These are phyloP conservation scores for Ophiostoma sp. DNA, from an alignment of 2,329 filamentous ascomycete genomes.

Conservation along the genomic window DNA sequence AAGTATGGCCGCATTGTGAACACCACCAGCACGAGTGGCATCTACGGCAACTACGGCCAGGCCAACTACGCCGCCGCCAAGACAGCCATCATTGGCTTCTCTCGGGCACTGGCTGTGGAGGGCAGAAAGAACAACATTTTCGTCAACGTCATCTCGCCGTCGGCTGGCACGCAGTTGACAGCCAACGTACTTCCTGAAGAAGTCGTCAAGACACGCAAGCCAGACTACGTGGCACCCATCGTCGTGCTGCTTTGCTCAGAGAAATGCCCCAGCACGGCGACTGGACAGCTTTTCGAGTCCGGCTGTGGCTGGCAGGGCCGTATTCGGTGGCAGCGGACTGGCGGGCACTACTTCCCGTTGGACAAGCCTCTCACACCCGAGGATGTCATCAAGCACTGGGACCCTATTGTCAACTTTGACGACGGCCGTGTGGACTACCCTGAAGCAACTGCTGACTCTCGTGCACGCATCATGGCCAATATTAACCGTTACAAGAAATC, in stretches of 20 bases:
- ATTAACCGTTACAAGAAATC: neutral
- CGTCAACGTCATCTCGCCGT: slow-evolving; percentile 97
- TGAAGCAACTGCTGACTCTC: neutral
- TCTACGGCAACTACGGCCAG: slow-evolving; percentile 99
- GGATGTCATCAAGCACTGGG: slow-evolving; percentile 73
- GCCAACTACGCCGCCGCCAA: slow-evolving; percentile 96
- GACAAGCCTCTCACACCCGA: slow-evolving; percentile 85
- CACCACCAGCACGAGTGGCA: slow-evolving; percentile 93
- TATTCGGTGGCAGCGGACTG: slow-evolving; percentile 92
- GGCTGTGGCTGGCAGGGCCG: slow-evolving; percentile 90
- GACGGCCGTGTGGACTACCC: slow-evolving; percentile 86
- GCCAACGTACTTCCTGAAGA: slow-evolving; percentile 92
- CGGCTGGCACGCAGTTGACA: slow-evolving; percentile 95
- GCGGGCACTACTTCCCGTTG: slow-evolving; percentile 87
- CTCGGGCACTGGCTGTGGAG: slow-evolving; percentile 86
- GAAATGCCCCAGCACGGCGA: slow-evolving; percentile 77
- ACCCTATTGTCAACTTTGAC: slow-evolving; percentile 81
- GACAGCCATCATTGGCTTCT: slow-evolving; percentile 92
- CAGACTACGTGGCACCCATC: slow-evolving; percentile 93
- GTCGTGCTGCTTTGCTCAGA: slow-evolving; percentile 84
- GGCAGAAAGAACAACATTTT: slow-evolving; percentile 97
- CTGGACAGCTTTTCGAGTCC: slow-evolving; percentile 88
- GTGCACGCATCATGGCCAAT: neutral
- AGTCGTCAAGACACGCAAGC: slow-evolving; percentile 98
- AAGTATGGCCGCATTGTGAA: slow-evolving; percentile 98